phyloP scores from a whole-genome alignment of 345 rosid genomes.

The Populus nigra region DNA sequence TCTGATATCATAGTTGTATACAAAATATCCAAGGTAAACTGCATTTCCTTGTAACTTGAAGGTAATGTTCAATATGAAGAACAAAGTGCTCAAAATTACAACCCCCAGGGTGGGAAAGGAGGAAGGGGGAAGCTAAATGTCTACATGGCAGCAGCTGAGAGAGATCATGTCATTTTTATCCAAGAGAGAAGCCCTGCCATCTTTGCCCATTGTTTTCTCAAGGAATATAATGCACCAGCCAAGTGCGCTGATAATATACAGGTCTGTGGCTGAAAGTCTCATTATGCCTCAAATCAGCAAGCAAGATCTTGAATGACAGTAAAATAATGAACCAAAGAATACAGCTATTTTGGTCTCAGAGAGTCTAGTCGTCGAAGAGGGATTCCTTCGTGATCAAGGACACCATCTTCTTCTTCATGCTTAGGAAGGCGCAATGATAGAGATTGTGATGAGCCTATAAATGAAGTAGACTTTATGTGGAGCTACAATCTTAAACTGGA shows the following conservation, averaged over 20 bases:
- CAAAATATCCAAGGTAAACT: not conserved
- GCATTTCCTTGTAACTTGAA: conserved; percentile 8
- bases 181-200: not conserved
- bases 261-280: conserved; percentile 19
- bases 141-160: not conserved
- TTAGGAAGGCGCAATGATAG: conserved; percentile 38
- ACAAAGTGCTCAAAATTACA: conserved; percentile 9
- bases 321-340: conserved; percentile 6
- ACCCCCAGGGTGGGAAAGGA: not conserved
- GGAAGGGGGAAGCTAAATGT: not conserved
- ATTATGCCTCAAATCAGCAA: conserved; percentile 8
- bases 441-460: conserved; percentile 47
- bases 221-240: conserved; percentile 10
- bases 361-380: conserved; percentile 58
- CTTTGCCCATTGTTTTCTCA: conserved; percentile 5
- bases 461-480: conserved; percentile 11
- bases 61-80: conserved; percentile 5
- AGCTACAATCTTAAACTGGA: conserved; percentile 9
- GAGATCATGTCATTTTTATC: not conserved
- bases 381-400: conserved; percentile 45
- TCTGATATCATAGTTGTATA: not conserved
- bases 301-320: conserved; percentile 6
- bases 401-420: conserved; percentile 45
- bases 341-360: conserved; percentile 33
- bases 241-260: conserved; percentile 17